phyloP scores from a whole-genome alignment of 116 monocot genomes.

The Thalassia testudinum region DNA sequence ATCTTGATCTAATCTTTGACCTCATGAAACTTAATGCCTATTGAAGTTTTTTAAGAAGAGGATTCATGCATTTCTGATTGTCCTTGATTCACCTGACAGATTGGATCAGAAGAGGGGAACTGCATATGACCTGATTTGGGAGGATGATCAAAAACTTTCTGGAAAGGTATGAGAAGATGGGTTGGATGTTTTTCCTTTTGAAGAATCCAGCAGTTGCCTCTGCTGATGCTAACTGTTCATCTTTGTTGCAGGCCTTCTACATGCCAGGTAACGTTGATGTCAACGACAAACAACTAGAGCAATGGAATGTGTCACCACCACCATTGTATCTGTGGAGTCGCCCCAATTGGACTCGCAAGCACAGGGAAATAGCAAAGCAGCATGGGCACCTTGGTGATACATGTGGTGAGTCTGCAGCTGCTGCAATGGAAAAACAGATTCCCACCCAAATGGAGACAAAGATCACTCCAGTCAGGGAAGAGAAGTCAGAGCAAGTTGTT shows the following conservation, averaged over 20 bases:
- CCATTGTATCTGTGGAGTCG: conserved; percentile 60
- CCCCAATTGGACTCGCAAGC: conserved; percentile 43
- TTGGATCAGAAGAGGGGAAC: conserved; percentile 8
- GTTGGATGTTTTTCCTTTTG: not conserved
- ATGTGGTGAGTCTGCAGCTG: too few relatives aligned
- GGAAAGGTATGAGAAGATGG: conserved; percentile 42
- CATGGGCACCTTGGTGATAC: conserved; percentile 12
- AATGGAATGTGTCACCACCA: conserved; percentile 57
- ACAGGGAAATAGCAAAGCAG: conserved; percentile 36
- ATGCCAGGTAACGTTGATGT: conserved; percentile 63
- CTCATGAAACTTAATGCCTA: too few relatives aligned
- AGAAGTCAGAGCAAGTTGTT: too few relatives aligned
- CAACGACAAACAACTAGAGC: conserved; percentile 48
- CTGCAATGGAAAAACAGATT: too few relatives aligned
- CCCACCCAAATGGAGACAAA: too few relatives aligned
- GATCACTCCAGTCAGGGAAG: too few relatives aligned
- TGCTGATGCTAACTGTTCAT: not conserved
- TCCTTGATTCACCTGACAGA: not conserved
- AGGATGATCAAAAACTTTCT: conserved; percentile 27
- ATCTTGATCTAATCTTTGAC: too few relatives aligned
- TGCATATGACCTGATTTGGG: conserved; percentile 65
- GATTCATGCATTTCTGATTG: too few relatives aligned
- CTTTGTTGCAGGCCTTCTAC: conserved; percentile 24
- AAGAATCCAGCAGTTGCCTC: not conserved
- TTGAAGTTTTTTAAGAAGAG: not conserved